Evolutionary conservation across 73 alveolate genomes (phyloP).

Genomic region (Paramecium caudatum): DNA sequence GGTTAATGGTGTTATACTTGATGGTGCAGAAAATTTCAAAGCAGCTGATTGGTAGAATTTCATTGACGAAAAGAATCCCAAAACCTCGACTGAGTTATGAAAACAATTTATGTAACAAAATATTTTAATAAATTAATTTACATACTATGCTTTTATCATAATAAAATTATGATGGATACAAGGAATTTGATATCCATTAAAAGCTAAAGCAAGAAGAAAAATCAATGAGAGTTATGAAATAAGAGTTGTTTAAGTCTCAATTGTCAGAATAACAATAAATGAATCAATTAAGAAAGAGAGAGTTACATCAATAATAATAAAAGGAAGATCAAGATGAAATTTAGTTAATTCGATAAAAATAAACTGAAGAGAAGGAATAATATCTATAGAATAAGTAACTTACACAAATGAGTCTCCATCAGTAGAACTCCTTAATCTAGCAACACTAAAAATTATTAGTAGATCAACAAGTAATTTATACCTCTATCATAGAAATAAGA

Average conservation of each 20-base stretch:
- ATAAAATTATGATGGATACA: constrained; percentile 36
- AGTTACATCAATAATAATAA: constrained; percentile 15
- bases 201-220: constrained; percentile 5
- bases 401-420: background rate
- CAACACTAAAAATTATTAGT: background rate
- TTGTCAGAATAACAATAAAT: background rate
- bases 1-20: constrained; percentile 54
- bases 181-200: background rate
- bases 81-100: background rate
- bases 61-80: constrained; percentile 9
- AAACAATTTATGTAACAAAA: background rate
- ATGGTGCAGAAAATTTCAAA: constrained; percentile 65
- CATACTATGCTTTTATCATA: constrained; percentile 9
- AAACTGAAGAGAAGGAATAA: background rate
- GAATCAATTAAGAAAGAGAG: background rate
- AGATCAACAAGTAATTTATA: background rate
- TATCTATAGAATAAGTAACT: background rate
- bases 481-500: background rate
- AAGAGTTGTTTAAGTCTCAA: background rate
- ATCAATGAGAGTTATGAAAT: background rate
- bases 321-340: constrained; percentile 12
- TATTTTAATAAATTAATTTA: background rate
- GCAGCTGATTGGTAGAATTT: background rate
- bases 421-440: background rate
- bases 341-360: background rate